Evolutionary conservation across 768 basidiomycete species (phyloP), one percentile per base, ranked within the genome.

Genomic region (Strobilomyces dryophilus): DNA sequence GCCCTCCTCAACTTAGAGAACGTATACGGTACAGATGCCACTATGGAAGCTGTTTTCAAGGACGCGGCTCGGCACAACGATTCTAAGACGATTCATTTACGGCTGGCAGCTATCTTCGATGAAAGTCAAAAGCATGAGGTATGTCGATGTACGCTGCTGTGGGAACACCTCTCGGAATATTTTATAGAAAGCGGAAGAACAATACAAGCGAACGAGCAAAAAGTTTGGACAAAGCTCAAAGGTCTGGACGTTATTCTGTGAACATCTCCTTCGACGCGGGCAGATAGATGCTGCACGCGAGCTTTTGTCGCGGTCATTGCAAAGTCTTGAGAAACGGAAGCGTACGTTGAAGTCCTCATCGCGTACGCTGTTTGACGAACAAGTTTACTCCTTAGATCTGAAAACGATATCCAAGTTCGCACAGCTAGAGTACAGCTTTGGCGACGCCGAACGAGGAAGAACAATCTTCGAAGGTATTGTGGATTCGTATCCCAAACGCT

Each of bases 381-480:
- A 14, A 2, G 12, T 17, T 37, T 46, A 17, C 5, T 47, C 27
- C 20, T 9, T 58, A 98, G 95, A 99, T 67, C 73, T 98, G 65
- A 95, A 98, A 74, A 95, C 91, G 1, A 95, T 98, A 61, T 88
- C 92, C 49, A 89, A 88, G 64, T 98, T 98, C 67, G 95, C 95
- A 2, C 87, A 94, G 60, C 75, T 98, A 18, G 97, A 99, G 68
- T 99, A 98, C 72, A 95, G 89, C 67, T 75, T 86, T 29, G 97
- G 94, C 3, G 97, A 98, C 60, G 77, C 91, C 2, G 97, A 99
- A 68, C 84, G 97, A 44, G 97, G 95, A 27, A 89, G 89, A 66
- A 99, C 95, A 1, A 78, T 99, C 47, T 98, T 97, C 55, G 95
- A 98, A 66, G 97, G 95, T 41, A 91, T 99, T 58, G 75, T 98